Percentiles rank a stretch among this genome's conserved stretches.
phyloP scores from a whole-genome alignment of 2,329 filamentous ascomycete genomes.

The Parafenestella ontariensis region DNA sequence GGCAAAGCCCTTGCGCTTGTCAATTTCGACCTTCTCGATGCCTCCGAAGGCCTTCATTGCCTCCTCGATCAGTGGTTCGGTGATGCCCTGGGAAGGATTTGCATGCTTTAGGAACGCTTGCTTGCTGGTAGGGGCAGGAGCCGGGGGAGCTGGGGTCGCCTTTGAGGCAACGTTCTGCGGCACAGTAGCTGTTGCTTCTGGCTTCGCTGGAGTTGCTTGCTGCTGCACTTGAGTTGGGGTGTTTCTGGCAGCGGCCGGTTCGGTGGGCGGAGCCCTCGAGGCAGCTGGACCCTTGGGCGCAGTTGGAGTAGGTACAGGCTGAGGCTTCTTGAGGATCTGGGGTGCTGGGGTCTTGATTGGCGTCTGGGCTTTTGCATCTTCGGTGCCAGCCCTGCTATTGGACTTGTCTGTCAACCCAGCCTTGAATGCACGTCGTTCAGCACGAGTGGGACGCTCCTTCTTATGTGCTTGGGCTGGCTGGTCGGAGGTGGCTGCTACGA shows the following conservation, averaged over 20 bases:
- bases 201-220: slow-evolving; percentile 21
- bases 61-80: slow-evolving; percentile 77
- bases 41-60: slow-evolving; percentile 77
- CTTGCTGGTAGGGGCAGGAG: slow-evolving; percentile 49
- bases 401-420: slow-evolving; percentile 44
- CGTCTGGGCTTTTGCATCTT: slow-evolving; percentile 34
- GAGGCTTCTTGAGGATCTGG: slow-evolving; percentile 51
- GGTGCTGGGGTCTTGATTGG: slow-evolving; percentile 39
- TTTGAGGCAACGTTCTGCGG: slow-evolving; percentile 7
- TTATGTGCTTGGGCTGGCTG: slow-evolving; percentile 41
- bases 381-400: slow-evolving; percentile 30
- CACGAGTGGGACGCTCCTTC: slow-evolving; percentile 49
- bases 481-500: slow-evolving; percentile 26
- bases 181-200: slow-evolving; percentile 18
- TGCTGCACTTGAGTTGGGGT: slow-evolving; percentile 22
- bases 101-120: slow-evolving; percentile 65
- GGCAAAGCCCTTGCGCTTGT: slow-evolving; percentile 92
- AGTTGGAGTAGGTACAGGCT: slow-evolving; percentile 28
- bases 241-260: slow-evolving; percentile 36
- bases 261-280: slow-evolving; percentile 36
- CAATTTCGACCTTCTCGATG: slow-evolving; percentile 84
- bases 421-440: slow-evolving; percentile 49
- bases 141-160: slow-evolving; percentile 20
- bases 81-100: slow-evolving; percentile 90
- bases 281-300: slow-evolving; percentile 42